Percentiles rank a stretch among this genome's conserved stretches.
Conservation (phyloP, 371 early-diverging fungal genomes). For the Mucor piriformis region DNA sequence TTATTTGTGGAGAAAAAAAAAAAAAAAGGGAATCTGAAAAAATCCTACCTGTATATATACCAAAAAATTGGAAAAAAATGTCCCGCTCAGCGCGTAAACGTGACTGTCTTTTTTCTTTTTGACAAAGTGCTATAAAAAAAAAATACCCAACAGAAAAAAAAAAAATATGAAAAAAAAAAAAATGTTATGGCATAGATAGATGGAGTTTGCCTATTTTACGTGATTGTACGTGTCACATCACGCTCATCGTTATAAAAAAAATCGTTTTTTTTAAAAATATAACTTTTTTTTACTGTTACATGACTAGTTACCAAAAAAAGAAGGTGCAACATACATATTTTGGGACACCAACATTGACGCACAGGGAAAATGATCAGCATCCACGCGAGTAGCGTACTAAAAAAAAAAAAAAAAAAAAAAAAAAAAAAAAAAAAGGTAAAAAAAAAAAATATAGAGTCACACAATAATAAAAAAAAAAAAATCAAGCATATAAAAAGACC, state of each 20-base stretch:
- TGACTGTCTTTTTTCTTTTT: no score
- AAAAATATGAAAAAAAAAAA: neutral
- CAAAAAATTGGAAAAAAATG: no score
- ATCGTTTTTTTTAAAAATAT: neutral
- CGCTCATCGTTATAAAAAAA: neutral
- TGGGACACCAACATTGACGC: no score
- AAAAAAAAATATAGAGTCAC: no score
- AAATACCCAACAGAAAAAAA: neutral
- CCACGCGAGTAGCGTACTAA: no score
- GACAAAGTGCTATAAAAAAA: no score
- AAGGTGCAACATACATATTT: neutral
- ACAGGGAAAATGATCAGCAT: no score
- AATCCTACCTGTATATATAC: no score
- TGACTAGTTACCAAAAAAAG: neutral
- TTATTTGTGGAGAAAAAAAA: neutral
- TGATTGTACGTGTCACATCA: constrained; percentile 4
- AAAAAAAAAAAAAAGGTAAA: no score
- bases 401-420: no score
- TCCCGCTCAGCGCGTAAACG: no score
- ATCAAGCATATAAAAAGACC: neutral
- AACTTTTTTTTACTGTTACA: neutral
- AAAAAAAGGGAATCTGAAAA: neutral
- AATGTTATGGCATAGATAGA: neutral
- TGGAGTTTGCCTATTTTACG: neutral
- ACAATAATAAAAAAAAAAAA: neutral